Percentiles rank a stretch among this genome's conserved stretches.
These are phyloP conservation scores for Pyrenopolyporus hunteri DNA, from an alignment of 495 filamentous ascomycete genomes.

Conservation along the genomic window DNA sequence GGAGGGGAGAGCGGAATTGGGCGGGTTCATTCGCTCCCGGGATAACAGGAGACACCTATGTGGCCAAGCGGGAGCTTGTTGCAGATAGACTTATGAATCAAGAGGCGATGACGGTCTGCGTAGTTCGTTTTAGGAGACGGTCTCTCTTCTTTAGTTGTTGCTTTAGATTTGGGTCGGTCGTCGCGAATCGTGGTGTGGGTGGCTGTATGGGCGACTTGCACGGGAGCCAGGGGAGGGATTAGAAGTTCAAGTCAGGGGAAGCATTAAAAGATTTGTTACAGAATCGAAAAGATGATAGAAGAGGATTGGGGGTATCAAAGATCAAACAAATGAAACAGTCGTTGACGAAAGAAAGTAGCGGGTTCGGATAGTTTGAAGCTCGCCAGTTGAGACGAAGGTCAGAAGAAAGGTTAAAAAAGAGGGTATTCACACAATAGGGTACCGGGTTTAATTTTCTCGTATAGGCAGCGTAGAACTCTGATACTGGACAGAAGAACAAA, in stretches of 20 bases:
- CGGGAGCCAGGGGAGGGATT: neutral
- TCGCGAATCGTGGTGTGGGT: slow-evolving; percentile 37
- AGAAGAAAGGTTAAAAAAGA: slow-evolving; percentile 32
- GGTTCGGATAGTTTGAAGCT: slow-evolving; percentile 27
- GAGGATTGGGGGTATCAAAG: slow-evolving; percentile 37
- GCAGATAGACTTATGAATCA: slow-evolving; percentile 3
- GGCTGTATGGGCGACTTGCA: slow-evolving; percentile 1
- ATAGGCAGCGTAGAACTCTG: slow-evolving; percentile 37
- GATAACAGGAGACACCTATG: slow-evolving; percentile 2
- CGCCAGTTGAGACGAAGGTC: slow-evolving; percentile 33
- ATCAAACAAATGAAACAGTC: slow-evolving; percentile 32
- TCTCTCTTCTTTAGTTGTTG: neutral
- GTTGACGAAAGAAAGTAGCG: slow-evolving; percentile 32
- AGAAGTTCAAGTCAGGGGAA: slow-evolving; percentile 18
- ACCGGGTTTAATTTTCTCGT: slow-evolving; percentile 30
- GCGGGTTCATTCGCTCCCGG: slow-evolving; percentile 10
- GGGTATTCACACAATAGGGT: slow-evolving; percentile 40
- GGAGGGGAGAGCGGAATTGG: slow-evolving; percentile 6
- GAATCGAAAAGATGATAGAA: slow-evolving; percentile 20
- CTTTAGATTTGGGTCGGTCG: slow-evolving; percentile 23
- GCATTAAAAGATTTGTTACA: slow-evolving; percentile 18
- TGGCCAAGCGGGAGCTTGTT: slow-evolving; percentile 10
- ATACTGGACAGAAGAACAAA: slow-evolving; percentile 19
- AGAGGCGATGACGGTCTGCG: slow-evolving; percentile 1
- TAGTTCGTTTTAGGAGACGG: slow-evolving; percentile 17